Percentiles rank a stretch among this genome's conserved stretches.
Evolutionary conservation across 2,329 filamentous ascomycete genomes (phyloP).

Genomic region (Colletotrichum scovillei): DNA sequence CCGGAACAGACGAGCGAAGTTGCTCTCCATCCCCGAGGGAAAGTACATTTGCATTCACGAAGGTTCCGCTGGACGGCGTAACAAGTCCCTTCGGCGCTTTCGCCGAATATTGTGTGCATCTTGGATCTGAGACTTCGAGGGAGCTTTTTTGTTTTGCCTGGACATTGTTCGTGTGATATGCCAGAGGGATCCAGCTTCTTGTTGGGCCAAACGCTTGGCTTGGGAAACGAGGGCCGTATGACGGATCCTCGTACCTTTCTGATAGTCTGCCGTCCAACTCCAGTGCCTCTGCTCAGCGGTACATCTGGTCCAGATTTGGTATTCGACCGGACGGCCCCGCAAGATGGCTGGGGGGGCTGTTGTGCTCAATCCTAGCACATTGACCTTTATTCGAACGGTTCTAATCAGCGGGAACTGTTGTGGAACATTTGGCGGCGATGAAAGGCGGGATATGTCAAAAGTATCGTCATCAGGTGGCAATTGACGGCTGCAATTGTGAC

Average conservation of each 20-base stretch:
- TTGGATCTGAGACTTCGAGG: neutral
- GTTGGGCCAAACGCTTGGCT: neutral
- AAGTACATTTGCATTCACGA: neutral
- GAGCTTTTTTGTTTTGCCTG: neutral
- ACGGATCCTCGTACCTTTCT: neutral
- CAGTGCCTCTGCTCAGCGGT: neutral
- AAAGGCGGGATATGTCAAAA: neutral
- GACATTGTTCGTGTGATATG: neutral
- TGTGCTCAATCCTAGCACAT: conserved; percentile 14
- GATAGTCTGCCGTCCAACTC: neutral
- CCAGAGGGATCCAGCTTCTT: neutral
- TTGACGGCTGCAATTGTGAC: neutral
- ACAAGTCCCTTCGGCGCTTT: neutral
- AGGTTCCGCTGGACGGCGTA: neutral
- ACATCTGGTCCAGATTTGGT: conserved; percentile 3
- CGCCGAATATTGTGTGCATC: conserved; percentile 15
- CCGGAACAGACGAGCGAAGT: conserved; percentile 1
- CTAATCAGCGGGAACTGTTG: conserved; percentile 18
- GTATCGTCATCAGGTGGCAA: conserved; percentile 1
- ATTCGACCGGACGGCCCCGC: conserved; percentile 22
- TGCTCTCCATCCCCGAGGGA: neutral
- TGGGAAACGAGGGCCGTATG: neutral
- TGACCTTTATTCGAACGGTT: conserved; percentile 22
- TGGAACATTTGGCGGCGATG: conserved; percentile 7
- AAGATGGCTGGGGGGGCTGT: neutral